A percentile compares a stretch with the other conserved stretches of the same genome.
Evolutionary conservation across 352 stramenopile genomes (phyloP).

Genomic region (Pythium utonaiense): DNA sequence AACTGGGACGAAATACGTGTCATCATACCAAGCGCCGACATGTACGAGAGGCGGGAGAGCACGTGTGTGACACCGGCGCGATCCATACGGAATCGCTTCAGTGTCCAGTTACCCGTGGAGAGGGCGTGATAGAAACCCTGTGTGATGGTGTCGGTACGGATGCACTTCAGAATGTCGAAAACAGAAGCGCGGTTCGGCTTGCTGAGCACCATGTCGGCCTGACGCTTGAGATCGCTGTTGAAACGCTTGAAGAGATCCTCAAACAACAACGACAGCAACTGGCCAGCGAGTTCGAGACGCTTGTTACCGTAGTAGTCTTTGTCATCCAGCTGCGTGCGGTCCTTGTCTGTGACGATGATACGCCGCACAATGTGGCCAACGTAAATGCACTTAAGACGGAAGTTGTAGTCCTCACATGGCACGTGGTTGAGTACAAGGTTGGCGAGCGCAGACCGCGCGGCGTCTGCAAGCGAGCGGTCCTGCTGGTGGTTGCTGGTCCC

Average conservation of each 20-base stretch:
- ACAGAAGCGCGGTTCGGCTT: slow-evolving; percentile 97
- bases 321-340: slow-evolving; percentile 92
- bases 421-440: slow-evolving; percentile 99
- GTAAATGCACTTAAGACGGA: slow-evolving; percentile 97
- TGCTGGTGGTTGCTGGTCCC: slow-evolving; percentile 29
- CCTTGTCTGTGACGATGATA: slow-evolving; percentile 84
- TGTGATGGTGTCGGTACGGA: slow-evolving; percentile 98
- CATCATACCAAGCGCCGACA: slow-evolving; percentile 99
- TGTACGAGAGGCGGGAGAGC: slow-evolving; percentile 97
- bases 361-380: slow-evolving; percentile 96
- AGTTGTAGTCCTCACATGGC: slow-evolving; percentile 97
- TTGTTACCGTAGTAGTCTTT: slow-evolving; percentile 99
- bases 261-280: slow-evolving; percentile 98
- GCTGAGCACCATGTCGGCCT: slow-evolving; percentile 96
- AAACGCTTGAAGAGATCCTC: slow-evolving; percentile 99
- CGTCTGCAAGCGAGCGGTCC: slow-evolving; percentile 85
- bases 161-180: slow-evolving; percentile 98
- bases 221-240: slow-evolving; percentile 97
- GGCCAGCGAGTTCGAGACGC: slow-evolving; percentile 97
- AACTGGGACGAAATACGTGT: slow-evolving; percentile 99
- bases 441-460: slow-evolving; percentile 96
- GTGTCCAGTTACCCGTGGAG: slow-evolving; percentile 97
- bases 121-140: slow-evolving; percentile 88
- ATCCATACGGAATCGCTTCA: slow-evolving; percentile 99
- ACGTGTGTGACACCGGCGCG: slow-evolving; percentile 97